Percentiles rank a stretch among this genome's conserved stretches.
Conservation (phyloP, 2,329 filamentous ascomycete genomes). For the Hymenoscyphus infarciens region DNA sequence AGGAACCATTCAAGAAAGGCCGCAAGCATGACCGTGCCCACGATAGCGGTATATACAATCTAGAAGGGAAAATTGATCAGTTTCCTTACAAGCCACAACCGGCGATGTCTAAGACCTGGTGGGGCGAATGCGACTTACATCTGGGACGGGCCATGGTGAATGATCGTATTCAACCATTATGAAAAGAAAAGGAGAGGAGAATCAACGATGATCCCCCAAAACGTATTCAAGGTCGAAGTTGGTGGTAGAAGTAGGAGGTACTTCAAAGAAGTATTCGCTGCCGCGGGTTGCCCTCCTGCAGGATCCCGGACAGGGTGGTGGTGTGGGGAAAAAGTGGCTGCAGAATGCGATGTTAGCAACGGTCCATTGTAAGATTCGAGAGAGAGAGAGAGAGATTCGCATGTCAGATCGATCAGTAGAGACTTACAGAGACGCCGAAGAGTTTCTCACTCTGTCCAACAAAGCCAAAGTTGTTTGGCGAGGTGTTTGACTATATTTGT, state of each 20-base stretch:
- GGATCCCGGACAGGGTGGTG: conserved; percentile 9
- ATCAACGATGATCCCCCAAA: neutral
- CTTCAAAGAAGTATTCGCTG: conserved; percentile 5
- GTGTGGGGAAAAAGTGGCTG: conserved; percentile 5
- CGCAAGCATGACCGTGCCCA: conserved; percentile 77
- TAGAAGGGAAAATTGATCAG: conserved; percentile 38
- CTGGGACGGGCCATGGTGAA: conserved; percentile 49
- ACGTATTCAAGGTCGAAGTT: neutral
- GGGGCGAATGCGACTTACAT: conserved; percentile 38
- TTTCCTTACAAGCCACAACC: neutral
- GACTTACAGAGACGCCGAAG: neutral
- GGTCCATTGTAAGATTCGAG: neutral
- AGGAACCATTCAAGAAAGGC: conserved; percentile 91
- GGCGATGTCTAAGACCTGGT: conserved; percentile 3
- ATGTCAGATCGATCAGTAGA: no score
- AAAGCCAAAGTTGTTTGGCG: neutral
- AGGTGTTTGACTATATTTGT: conserved; percentile 6
- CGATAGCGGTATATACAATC: conserved; percentile 81
- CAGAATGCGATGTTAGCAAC: neutral
- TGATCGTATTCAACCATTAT: conserved; percentile 42
- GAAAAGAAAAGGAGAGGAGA: conserved; percentile 6
- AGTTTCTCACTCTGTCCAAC: neutral
- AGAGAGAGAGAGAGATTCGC: no score
- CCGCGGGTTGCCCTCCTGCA: conserved; percentile 9
- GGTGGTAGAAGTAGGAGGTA: neutral